Percentiles rank a stretch among this genome's conserved stretches.
phyloP scores from a whole-genome alignment of 768 basidiomycete genomes.

The Wakefieldia striispora region DNA sequence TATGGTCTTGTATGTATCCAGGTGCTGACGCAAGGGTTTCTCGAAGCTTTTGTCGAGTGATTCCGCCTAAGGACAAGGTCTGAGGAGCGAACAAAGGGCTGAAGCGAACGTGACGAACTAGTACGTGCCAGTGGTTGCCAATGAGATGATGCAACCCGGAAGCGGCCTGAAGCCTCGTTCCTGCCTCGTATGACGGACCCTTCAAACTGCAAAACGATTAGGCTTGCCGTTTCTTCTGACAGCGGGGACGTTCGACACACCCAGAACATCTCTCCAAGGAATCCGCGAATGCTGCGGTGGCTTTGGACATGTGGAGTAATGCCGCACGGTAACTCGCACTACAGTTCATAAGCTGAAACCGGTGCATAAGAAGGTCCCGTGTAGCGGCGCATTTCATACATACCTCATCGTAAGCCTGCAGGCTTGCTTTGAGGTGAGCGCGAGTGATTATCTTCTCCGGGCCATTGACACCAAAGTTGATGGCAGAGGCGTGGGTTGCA shows the following conservation, averaged over 20 bases:
- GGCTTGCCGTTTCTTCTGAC: neutral
- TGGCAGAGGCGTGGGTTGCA: constrained; percentile 70
- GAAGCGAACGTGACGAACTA: constrained; percentile 50
- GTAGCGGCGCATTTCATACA: constrained; percentile 25
- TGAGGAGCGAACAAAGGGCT: constrained; percentile 1
- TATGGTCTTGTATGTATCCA: constrained; percentile 74
- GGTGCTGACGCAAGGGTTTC: constrained; percentile 79
- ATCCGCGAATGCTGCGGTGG: constrained; percentile 81
- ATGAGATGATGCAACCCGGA: constrained; percentile 90
- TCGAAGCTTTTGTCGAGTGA: constrained; percentile 86
- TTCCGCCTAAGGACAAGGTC: constrained; percentile 56
- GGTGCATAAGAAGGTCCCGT: constrained; percentile 17
- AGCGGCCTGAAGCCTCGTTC: constrained; percentile 79
- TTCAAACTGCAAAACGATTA: constrained; percentile 51
- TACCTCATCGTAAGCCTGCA: constrained; percentile 82
- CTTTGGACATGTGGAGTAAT: constrained; percentile 76
- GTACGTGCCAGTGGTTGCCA: constrained; percentile 88
- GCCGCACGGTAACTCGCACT: constrained; percentile 81
- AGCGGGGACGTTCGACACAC: constrained; percentile 41
- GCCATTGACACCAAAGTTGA: constrained; percentile 73
- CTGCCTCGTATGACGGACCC: constrained; percentile 76
- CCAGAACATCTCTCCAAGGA: constrained; percentile 82
- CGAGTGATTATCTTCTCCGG: constrained; percentile 83
- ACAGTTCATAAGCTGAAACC: constrained; percentile 63
- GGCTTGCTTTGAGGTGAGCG: constrained; percentile 69